Evolutionary conservation across 2,329 filamentous ascomycete genomes (phyloP), one percentile per base, ranked within the genome.

Genomic region (Pseudogymnoascus sp.): DNA sequence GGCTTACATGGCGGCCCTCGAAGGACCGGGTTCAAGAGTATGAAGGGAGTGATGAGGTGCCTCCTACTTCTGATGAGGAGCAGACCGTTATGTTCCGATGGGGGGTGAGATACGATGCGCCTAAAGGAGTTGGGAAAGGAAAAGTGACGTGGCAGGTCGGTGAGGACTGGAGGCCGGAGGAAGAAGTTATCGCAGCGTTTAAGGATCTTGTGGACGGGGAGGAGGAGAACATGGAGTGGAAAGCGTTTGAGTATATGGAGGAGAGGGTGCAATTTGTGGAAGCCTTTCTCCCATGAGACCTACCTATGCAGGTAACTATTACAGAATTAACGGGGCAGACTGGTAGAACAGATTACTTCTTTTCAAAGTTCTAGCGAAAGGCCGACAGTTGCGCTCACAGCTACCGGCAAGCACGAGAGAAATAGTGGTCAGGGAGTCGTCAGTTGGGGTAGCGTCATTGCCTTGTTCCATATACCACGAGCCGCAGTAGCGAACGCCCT

Each of bases 61-160:
- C 50, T 34, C 50, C 50, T 57, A 8, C 41, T 7, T 16, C 25
- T 7, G 12, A 57, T 57, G 28, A 9, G 6, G 28, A 34, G 28
- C 9, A 57, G 28, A 57, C 50, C 50, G 43, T 64, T 59, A 61
- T 62, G 61, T 65, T 60, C 34, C 59, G 58, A 66, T 66, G 64
- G 64, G 64, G 63, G 6, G 63, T 66, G 57, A 62, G 61, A 34
- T 66, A 66, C 38, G 43, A 34, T 62, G 43, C 64, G 39, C 59
- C 38, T 32, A 64, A 61, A 57, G 61, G 60, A 47, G 64, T 54
- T 61, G 25, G 50, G 16, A 59, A 47, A 14, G 61, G 61, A 28
- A 37, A 63, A 38, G 60, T 65, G 58, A 65, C 64, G 30, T 65
- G 64, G 65, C 62, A 66, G 43, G 62, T 66, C 28, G 28, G 50